These are phyloP conservation scores for Lentinula aciculospora DNA, from an alignment of 768 basidiomycete species.

Conservation along the genomic window DNA sequence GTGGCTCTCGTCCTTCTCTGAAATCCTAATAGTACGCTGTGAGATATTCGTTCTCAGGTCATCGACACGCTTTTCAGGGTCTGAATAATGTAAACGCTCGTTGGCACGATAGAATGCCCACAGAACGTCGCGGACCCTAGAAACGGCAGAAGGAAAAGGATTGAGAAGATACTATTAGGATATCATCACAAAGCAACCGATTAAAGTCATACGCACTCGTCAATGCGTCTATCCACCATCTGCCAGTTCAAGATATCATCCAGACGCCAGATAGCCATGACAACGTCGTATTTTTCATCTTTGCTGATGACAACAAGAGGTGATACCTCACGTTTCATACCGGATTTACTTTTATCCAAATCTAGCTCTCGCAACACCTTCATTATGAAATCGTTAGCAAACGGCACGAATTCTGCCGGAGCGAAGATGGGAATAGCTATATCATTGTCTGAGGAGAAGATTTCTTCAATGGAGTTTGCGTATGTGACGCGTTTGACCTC, in stretches of 20 bases:
- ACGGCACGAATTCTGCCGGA: not conserved
- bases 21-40: not conserved
- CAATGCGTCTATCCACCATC: constrained; percentile 4
- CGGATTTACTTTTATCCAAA: not conserved
- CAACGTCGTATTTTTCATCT: not conserved
- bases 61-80: not conserved
- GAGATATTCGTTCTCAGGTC: not conserved
- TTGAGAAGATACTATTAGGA: not conserved
- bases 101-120: constrained; percentile 2
- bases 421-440: not conserved
- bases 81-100: not conserved
- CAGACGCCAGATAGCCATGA: not conserved
- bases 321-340: not conserved
- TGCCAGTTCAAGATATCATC: constrained; percentile 1
- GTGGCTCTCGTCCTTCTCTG: not conserved
- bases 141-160: not conserved
- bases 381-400: not conserved
- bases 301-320: not conserved
- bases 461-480: constrained; percentile 7
- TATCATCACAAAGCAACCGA: not conserved
- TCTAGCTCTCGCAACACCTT: not conserved
- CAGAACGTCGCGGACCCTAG: not conserved
- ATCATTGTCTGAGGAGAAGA: constrained; percentile 6
- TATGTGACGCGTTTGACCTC: constrained; percentile 9
- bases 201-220: not conserved